Conservation (phyloP, 192 early-diverging fungal species). For the Coemansia sp. region DNA sequence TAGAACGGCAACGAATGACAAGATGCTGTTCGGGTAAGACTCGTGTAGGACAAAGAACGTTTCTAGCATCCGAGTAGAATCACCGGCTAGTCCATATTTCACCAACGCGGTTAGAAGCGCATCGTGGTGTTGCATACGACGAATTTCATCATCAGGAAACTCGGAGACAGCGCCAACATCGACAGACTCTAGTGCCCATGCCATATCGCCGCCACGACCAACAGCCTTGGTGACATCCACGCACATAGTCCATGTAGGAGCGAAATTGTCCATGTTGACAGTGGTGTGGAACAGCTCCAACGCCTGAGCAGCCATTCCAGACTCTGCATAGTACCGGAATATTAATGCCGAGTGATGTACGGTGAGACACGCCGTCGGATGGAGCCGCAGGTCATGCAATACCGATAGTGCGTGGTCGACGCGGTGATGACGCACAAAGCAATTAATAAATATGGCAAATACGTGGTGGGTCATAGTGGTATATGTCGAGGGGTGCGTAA, state of each 20-base stretch:
- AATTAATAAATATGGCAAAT: conserved; percentile 37
- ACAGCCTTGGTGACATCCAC: conserved; percentile 18
- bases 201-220: conserved; percentile 6
- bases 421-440: conserved; percentile 24
- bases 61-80: conserved; percentile 7
- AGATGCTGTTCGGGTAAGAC: neutral
- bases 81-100: neutral
- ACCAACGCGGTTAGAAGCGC: conserved; percentile 5
- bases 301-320: conserved; percentile 12
- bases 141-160: neutral
- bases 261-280: conserved; percentile 7
- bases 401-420: conserved; percentile 24
- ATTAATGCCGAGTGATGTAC: conserved; percentile 8
- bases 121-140: neutral
- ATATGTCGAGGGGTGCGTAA: neutral
- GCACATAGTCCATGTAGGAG: conserved; percentile 24
- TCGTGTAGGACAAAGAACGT: conserved; percentile 9
- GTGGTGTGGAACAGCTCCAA: conserved; percentile 23
- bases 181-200: neutral
- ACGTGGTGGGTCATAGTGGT: conserved; percentile 22
- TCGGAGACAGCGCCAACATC: neutral
- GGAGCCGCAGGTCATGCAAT: conserved; percentile 19
- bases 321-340: conserved; percentile 22
- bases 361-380: conserved; percentile 12
- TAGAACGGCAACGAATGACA: conserved; percentile 16